Conservation (phyloP, 106 monocot species). For the Ottelia alismoides region DNA sequence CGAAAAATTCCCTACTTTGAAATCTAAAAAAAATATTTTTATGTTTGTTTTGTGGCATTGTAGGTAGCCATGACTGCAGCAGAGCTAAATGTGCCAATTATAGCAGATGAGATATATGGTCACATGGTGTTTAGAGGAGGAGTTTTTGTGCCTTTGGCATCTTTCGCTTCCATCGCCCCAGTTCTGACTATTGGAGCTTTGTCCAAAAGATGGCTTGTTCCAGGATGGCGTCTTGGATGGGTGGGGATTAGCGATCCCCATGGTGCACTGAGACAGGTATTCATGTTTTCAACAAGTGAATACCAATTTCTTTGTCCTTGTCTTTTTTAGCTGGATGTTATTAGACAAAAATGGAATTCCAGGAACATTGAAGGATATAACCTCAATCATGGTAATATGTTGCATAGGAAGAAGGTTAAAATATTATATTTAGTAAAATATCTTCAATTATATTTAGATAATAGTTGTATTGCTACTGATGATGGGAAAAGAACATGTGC, state of each 20-base stretch:
- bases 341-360: too few relatives aligned
- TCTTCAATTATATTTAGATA: too few relatives aligned
- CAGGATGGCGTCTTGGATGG: slow-evolving; percentile 97
- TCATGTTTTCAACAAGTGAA: neutral
- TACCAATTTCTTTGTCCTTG: neutral
- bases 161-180: slow-evolving; percentile 46
- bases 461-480: too few relatives aligned
- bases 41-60: too few relatives aligned
- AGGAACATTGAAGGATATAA: too few relatives aligned
- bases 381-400: too few relatives aligned
- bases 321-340: neutral
- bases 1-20: too few relatives aligned
- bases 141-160: slow-evolving; percentile 69
- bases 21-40: too few relatives aligned
- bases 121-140: slow-evolving; percentile 59
- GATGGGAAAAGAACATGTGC: too few relatives aligned
- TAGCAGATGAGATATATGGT: slow-evolving; percentile 82
- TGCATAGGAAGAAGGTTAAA: too few relatives aligned
- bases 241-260: slow-evolving; percentile 51
- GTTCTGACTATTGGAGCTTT: slow-evolving; percentile 67
- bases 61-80: slow-evolving; percentile 77
- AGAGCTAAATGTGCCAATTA: slow-evolving; percentile 50
- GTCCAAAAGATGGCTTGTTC: slow-evolving; percentile 84
- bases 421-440: too few relatives aligned
- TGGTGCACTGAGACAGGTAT: slow-evolving; percentile 49